Conservation (phyloP, 306 rosid genomes). For the Clitoria ternatea region DNA sequence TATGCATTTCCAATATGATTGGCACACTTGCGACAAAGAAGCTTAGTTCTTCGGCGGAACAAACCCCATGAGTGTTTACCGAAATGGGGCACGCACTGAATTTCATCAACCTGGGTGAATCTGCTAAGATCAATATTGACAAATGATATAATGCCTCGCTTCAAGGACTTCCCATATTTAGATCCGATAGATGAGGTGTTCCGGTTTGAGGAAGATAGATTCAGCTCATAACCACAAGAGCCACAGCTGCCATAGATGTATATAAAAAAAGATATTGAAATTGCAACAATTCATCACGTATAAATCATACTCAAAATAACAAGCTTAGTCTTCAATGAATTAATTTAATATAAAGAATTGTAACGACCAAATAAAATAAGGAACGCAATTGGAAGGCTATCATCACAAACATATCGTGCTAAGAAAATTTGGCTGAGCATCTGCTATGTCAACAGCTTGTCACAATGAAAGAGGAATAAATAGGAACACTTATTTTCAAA, state of each 20-base stretch:
- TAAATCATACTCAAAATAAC: neutral
- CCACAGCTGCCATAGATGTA: conserved; percentile 70
- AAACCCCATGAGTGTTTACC: conserved; percentile 77
- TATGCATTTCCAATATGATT: conserved; percentile 69
- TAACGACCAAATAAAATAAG: neutral
- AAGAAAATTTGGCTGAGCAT: neutral
- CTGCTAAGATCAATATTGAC: conserved; percentile 72
- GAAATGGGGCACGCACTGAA: conserved; percentile 71
- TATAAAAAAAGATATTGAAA: conserved; percentile 2
- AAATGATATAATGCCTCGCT: conserved; percentile 87
- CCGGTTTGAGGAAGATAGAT: conserved; percentile 73
- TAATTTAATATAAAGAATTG: neutral
- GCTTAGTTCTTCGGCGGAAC: conserved; percentile 75
- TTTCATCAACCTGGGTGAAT: conserved; percentile 81
- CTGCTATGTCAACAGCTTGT: neutral
- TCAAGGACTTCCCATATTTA: conserved; percentile 82
- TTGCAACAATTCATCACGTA: neutral
- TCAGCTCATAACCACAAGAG: conserved; percentile 80
- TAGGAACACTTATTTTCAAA: neutral
- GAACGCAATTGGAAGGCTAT: conserved; percentile 7
- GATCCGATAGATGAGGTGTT: conserved; percentile 75
- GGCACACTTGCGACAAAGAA: conserved; percentile 89
- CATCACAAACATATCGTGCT: neutral
- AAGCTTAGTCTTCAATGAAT: neutral
- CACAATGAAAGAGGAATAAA: neutral